Base-by-base conservation (phyloP, 2,329 filamentous ascomycete species). In the Seiridium cupressi region DNA sequence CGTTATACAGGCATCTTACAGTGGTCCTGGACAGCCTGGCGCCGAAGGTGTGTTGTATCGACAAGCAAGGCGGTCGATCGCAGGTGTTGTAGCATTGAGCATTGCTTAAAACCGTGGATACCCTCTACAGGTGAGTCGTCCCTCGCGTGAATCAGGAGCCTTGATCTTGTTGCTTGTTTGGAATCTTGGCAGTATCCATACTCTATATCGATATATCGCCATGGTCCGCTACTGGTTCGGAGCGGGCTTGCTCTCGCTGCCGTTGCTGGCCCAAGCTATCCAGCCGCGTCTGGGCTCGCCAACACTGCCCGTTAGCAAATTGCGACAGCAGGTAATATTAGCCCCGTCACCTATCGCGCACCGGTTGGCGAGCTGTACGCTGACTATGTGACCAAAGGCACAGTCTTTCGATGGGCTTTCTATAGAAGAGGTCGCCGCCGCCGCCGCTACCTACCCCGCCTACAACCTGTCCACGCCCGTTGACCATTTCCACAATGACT, bases 401-500 rank as follows among this genome's bases (percentile, higher is more conserved):
- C 31, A 57, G 31, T 10, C 42, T 10, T 31, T 11, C 40, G 34
- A 35, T 31, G 44, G 13, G 31, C 13, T 57, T 13, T 34, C 40
- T 38, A 42, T 48, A 32, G n/a, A 55, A 42, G n/a, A 40, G 51
- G 36, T 18, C 34, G 44, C n/a, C 9, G 55, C n/a, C 8, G 26
- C 38, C 26, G 55, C 55, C 6, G 44, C 44, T 11, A 57, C 54
- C 11, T 81, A 79, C 63, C 74, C 74, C 7, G 74, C 72, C 5
- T 73, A 76, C 68, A 77, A 73, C 55, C 67, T 81, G 42, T 70
- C 70, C 13, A 81, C 84, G 3, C 84, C 84, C 13, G 79, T 96
- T 40, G 92, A 96, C 73, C 91, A 95, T 70, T 96, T 95, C 76
- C 90, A 90, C 74, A 92, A 94, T 69, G 89, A 93, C 58, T 84